Conservation (phyloP, 2,329 filamentous ascomycete genomes). For the Penicillium aurantiogriseum region DNA sequence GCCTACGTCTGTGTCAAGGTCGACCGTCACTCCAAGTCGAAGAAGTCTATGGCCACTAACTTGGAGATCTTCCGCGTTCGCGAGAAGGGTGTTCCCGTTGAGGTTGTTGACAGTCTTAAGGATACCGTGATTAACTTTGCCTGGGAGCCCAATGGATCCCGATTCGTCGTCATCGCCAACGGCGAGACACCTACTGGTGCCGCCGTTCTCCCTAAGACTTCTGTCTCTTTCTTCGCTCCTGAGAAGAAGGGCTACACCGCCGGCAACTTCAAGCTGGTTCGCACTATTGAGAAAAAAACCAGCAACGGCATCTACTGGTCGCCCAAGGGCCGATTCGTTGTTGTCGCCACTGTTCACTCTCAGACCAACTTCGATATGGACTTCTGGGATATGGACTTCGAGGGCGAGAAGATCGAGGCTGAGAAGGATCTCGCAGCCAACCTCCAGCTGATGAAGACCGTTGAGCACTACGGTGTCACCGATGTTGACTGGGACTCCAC, state of each 20-base stretch:
- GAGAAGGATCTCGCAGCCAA: slow-evolving; percentile 95
- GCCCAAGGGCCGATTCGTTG: slow-evolving; percentile 88
- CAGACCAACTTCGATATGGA: slow-evolving; percentile 93
- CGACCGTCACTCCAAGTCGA: slow-evolving; percentile 96
- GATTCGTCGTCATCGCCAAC: slow-evolving; percentile 95
- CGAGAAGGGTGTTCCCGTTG: slow-evolving; percentile 97
- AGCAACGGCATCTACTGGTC: slow-evolving; percentile 99
- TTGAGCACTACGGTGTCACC: slow-evolving; percentile 95
- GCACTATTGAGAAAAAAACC: slow-evolving; percentile 97
- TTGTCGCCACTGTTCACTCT: slow-evolving; percentile 89
- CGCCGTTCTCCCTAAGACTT: slow-evolving; percentile 87
- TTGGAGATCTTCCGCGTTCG: slow-evolving; percentile 96
- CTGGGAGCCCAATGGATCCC: slow-evolving; percentile 97
- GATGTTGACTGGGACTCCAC: slow-evolving; percentile 98
- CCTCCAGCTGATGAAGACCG: slow-evolving; percentile 88
- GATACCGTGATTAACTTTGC: slow-evolving; percentile 99
- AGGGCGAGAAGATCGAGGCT: slow-evolving; percentile 89
- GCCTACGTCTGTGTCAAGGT: slow-evolving; percentile 98
- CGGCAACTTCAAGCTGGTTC: slow-evolving; percentile 95
- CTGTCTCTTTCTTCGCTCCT: slow-evolving; percentile 93
- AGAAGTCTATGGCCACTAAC: slow-evolving; percentile 95
- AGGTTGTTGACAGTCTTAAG: slow-evolving; percentile 96
- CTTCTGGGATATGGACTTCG: slow-evolving; percentile 97
- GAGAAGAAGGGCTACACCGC: slow-evolving; percentile 85
- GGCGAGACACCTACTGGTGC: slow-evolving; percentile 76